phyloP scores from a whole-genome alignment of 2,329 filamentous ascomycete genomes.

The Apiospora rasikravindrae region DNA sequence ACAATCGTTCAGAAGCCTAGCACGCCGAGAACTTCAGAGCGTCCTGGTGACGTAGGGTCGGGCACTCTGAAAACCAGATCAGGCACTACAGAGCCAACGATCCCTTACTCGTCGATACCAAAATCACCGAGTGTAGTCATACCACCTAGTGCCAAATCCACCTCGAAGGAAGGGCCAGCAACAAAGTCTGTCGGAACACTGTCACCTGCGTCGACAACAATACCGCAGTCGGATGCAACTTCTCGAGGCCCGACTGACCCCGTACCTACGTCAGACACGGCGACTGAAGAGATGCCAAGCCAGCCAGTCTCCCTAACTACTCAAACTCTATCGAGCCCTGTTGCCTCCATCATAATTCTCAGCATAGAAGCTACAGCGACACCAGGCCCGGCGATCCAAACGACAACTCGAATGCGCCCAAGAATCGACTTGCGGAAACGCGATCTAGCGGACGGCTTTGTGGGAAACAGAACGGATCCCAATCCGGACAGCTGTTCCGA shows the following conservation, averaged over 20 bases:
- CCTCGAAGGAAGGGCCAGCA: too few species aligned
- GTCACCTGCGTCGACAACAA: not conserved
- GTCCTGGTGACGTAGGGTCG: too few species aligned
- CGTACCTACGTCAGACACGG: not conserved
- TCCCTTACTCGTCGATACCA: too few species aligned
- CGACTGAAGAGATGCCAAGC: not conserved
- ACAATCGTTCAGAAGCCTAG: not conserved
- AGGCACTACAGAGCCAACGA: too few species aligned
- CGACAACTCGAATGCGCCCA: not conserved
- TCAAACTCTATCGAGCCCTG: not conserved
- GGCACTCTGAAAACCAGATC: too few species aligned
- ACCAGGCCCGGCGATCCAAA: not conserved
- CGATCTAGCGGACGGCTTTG: constrained; percentile 19
- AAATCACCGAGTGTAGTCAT: too few species aligned
- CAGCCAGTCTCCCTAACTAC: not conserved
- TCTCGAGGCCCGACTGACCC: not conserved
- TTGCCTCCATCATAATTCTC: not conserved
- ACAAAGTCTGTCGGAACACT: too few species aligned
- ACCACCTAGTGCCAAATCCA: too few species aligned
- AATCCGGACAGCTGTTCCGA: constrained; percentile 24
- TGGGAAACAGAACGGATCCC: constrained; percentile 22
- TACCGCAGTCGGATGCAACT: not conserved
- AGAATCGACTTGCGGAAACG: not conserved
- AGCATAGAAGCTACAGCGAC: not conserved
- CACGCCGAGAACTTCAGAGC: not conserved